Evolutionary conservation across 1,284 basidiomycete genomes (phyloP), one percentile per base, ranked within the genome.

Genomic region (Austropuccinia psidii): DNA sequence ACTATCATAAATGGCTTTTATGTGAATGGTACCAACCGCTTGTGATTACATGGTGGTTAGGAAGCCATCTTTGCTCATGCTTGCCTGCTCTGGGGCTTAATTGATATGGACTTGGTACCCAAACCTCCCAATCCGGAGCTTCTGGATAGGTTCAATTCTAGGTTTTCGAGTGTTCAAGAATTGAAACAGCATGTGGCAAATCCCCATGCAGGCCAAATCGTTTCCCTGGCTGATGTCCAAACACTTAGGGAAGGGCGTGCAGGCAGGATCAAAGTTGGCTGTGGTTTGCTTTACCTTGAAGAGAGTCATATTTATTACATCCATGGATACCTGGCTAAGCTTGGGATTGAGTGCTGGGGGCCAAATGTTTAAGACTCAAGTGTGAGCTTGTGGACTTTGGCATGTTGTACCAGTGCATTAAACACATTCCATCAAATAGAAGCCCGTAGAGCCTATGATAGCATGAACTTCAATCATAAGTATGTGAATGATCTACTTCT

Each of bases 341-440:
- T 57, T 5, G 68, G 55, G 6, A 70, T 70, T 29, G 17, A 33
- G 13, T 55, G 33, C 31, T 70, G 68, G 68, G 68, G 68, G 0
- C 68, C 68, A 27, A 61, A 70, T 24, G 31, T 70, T 33, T 43
- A 70, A 2, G 68, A 37, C 24, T 29, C 31, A 8, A n/a, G 19
- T 19, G 31, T 60, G n/a, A 70, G 45, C 43, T 31, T 70, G 11
- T 70, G 24, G n/a, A 70, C 60, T 29, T n/a, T 37, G 9, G 58
- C 69, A 4, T 72, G 69, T 17, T 33, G 47, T 0, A 41, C 62
- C 27, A 19, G 45, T 29, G 31, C 47, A 19, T 27, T 72, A 33
- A 72, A 29, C 24, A 41, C 13, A 0, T 72, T 72, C 13, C 45
- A 33, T 37, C 49, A 72, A 52, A 61, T 72, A 19, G 47, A 19